A percentile compares a stretch with the other conserved stretches of the same genome.
phyloP scores from a whole-genome alignment of 2,329 filamentous ascomycete genomes.

The Fusarium sp. region DNA sequence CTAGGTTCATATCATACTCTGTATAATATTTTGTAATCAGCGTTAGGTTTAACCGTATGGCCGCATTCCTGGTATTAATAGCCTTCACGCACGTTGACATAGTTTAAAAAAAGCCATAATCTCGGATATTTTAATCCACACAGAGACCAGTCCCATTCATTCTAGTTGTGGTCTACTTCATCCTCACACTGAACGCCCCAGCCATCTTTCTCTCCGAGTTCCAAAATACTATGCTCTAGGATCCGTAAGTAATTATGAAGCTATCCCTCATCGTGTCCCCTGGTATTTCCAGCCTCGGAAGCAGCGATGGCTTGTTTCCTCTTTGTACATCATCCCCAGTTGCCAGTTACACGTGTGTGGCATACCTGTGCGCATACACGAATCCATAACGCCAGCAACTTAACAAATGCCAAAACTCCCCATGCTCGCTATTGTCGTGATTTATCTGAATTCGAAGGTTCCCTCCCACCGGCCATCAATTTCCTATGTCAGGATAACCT shows the following conservation, averaged over 20 bases:
- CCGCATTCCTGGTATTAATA: neutral
- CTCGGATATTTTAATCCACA: neutral
- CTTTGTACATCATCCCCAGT: neutral
- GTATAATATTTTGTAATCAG: neutral
- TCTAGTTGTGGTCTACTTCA: slow-evolving; percentile 30
- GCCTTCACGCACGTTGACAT: neutral
- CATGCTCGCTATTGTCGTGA: slow-evolving; percentile 36
- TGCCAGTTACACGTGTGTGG: slow-evolving; percentile 29
- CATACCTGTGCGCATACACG: slow-evolving; percentile 29
- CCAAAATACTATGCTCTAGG: neutral
- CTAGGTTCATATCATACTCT: neutral
- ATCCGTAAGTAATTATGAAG: neutral
- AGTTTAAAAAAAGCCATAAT: neutral
- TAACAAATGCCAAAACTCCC: slow-evolving; percentile 28
- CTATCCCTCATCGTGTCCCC: neutral
- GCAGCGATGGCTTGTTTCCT: neutral
- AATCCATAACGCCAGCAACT: slow-evolving; percentile 31
- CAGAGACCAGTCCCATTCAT: slow-evolving; percentile 31
- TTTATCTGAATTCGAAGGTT: slow-evolving; percentile 28
- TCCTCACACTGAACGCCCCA: slow-evolving; percentile 5
- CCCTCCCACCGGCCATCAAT: neutral
- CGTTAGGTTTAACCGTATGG: neutral
- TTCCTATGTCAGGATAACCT: slow-evolving; percentile 19
- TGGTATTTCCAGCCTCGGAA: neutral
- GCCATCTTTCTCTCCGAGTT: neutral